Percentiles rank a stretch among this genome's conserved stretches.
Evolutionary conservation across 176 grass and related monocot species (phyloP).

Genomic region (Guadua angustifolia): DNA sequence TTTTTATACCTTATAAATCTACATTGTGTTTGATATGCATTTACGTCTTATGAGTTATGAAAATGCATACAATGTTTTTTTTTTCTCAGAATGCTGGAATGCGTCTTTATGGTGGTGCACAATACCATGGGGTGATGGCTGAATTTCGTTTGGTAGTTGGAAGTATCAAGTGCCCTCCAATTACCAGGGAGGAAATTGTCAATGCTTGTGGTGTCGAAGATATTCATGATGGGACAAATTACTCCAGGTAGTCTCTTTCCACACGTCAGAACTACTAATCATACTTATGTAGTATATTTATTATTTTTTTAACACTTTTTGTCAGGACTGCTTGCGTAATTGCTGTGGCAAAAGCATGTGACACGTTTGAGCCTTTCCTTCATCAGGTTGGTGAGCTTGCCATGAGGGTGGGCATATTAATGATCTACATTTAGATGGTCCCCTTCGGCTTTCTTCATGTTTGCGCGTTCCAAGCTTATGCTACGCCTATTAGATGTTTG

Average conservation of each 20-base stretch:
- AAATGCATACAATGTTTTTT: constrained; percentile 21
- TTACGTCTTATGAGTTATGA: background rate
- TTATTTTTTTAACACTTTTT: constrained; percentile 48
- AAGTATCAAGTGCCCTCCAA: constrained; percentile 85
- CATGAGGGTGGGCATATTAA: constrained; percentile 26
- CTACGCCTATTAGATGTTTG: background rate
- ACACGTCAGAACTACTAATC: constrained; percentile 26
- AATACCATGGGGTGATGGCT: constrained; percentile 95
- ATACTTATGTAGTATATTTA: constrained; percentile 12
- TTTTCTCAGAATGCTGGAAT: constrained; percentile 81
- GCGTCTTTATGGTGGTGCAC: constrained; percentile 95
- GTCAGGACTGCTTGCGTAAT: constrained; percentile 95
- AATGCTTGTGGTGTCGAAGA: constrained; percentile 99
- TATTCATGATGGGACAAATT: constrained; percentile 98
- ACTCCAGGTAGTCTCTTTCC: constrained; percentile 69
- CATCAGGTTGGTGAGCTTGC: constrained; percentile 71
- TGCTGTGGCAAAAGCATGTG: constrained; percentile 87
- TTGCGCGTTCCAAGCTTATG: background rate
- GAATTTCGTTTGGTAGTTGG: constrained; percentile 91
- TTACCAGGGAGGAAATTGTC: constrained; percentile 96
- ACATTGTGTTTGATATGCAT: background rate
- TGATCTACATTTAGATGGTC: background rate
- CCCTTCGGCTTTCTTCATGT: constrained; percentile 24
- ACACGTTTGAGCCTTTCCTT: constrained; percentile 92
- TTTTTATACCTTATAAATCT: background rate